Evolutionary conservation across 1,139 yeast genomes (phyloP), one percentile per base, ranked within the genome.

Genomic region (Kazachstania sp.): DNA sequence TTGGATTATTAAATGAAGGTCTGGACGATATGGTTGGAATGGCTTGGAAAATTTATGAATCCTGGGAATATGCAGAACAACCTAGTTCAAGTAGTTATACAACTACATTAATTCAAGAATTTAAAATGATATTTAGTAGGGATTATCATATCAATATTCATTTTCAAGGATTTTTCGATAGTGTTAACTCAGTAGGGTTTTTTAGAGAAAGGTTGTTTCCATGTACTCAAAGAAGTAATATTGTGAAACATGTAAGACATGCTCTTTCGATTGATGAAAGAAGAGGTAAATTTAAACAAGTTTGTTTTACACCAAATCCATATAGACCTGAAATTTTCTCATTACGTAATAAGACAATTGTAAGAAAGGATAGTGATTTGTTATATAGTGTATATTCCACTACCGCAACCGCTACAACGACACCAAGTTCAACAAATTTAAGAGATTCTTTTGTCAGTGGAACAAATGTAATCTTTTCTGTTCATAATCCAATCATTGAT

Each of bases 221-320:
- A 0, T 78, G 68, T 54, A 71, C 82, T 0, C 71, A 78, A 1
- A 67, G 73, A 46, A 70, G 76, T 39, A 65, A 71, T 5, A 69
- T 71, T 41, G 82, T 80, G 3, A 68, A 71, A 19, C 84, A 79
- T 55, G 73, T 79, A 8, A 67, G 87, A 51, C 86, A 81, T 59
- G 85, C 85, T 0, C 73, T 80, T 1, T 77, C 84, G 49, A 60
- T 81, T 38, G 85, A 81, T 61, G 87, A 81, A 58, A 69, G 85
- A 54, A 65, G 86, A 49, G 75, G 79, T 0, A 79, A 78, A 55
- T 79, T 75, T 54, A 78, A 77, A 52, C 84, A 77, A 52, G 75
- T 77, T 35, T 65, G 78, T 40, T 76, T 79, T 50, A 64, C 67
- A 18, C 74, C 78, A 1, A 62, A 61, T 51, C 67, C 74, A 13